Evolutionary conservation across 2,329 filamentous ascomycete species (phyloP).

Genomic region (Colletotrichum salicis): DNA sequence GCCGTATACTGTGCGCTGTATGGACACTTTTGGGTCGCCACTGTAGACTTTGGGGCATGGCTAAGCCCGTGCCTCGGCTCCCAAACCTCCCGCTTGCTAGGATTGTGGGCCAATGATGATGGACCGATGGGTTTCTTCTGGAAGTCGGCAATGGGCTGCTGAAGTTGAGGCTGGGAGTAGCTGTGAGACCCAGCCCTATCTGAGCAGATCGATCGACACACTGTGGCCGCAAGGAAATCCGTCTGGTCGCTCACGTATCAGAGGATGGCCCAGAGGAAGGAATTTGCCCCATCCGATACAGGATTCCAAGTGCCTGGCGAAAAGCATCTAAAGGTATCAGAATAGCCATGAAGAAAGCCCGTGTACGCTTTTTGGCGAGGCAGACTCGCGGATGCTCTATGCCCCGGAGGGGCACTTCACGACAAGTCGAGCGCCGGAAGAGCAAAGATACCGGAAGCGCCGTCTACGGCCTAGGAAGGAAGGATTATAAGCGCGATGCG

Average conservation of each 20-base stretch:
- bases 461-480: background rate
- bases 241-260: conserved; percentile 16
- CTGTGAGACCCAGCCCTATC: background rate
- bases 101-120: conserved; percentile 4
- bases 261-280: background rate
- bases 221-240: conserved; percentile 4
- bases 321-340: background rate
- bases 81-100: background rate
- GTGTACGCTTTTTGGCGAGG: conserved; percentile 18
- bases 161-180: conserved; percentile 25
- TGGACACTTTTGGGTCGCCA: no score
- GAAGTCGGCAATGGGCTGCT: conserved; percentile 9
- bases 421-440: background rate
- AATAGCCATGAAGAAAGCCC: background rate
- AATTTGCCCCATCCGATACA: background rate
- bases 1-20: no score
- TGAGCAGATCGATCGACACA: conserved; percentile 24
- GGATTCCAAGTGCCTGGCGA: background rate
- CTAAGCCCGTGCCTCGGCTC: background rate
- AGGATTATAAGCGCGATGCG: background rate
- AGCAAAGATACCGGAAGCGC: conserved; percentile 4
- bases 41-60: conserved; percentile 2
- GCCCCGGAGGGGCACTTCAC: background rate
- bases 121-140: background rate
- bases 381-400: conserved; percentile 15